phyloP scores from a whole-genome alignment of 106 monocot genomes.

The Iris macrosiphon region DNA sequence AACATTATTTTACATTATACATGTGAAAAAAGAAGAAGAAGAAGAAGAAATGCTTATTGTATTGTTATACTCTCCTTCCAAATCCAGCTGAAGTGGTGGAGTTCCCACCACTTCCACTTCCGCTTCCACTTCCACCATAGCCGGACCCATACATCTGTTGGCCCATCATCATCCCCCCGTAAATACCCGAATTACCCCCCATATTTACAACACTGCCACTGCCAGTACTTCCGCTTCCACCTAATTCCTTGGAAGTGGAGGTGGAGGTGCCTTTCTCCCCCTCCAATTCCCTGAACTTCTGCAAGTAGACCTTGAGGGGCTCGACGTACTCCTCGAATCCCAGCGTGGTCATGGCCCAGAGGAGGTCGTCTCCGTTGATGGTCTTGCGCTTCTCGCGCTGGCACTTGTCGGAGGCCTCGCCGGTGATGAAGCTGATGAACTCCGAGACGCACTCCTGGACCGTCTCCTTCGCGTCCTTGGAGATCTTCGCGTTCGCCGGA shows the following conservation, averaged over 20 bases:
- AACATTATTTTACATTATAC: too few relatives aligned
- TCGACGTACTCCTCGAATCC: constrained; percentile 34
- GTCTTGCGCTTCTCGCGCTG: constrained; percentile 57
- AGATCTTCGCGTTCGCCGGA: constrained; percentile 16
- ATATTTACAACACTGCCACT: constrained; percentile 2
- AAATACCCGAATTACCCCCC: background rate
- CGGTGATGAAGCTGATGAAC: constrained; percentile 18
- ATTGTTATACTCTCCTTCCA: constrained; percentile 14
- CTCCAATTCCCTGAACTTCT: constrained; percentile 32
- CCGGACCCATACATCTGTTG: too few relatives aligned
- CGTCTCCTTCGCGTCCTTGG: constrained; percentile 14
- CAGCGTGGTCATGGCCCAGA: constrained; percentile 54
- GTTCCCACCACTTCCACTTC: constrained; percentile 4
- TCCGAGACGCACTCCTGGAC: constrained; percentile 17
- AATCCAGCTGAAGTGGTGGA: constrained; percentile 6
- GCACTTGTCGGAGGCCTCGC: constrained; percentile 63
- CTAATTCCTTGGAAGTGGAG: background rate
- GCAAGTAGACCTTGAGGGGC: constrained; percentile 31
- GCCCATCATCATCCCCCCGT: constrained; percentile 5
- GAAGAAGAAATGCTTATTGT: background rate
- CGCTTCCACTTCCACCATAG: background rate
- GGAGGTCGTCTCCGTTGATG: constrained; percentile 46
- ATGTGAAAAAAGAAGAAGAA: background rate
- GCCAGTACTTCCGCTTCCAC: background rate
- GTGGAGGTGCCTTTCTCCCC: constrained; percentile 13